Evolutionary conservation across 768 basidiomycete species (phyloP), one percentile per base, ranked within the genome.

Genomic region (Boletus reticuloceps): DNA sequence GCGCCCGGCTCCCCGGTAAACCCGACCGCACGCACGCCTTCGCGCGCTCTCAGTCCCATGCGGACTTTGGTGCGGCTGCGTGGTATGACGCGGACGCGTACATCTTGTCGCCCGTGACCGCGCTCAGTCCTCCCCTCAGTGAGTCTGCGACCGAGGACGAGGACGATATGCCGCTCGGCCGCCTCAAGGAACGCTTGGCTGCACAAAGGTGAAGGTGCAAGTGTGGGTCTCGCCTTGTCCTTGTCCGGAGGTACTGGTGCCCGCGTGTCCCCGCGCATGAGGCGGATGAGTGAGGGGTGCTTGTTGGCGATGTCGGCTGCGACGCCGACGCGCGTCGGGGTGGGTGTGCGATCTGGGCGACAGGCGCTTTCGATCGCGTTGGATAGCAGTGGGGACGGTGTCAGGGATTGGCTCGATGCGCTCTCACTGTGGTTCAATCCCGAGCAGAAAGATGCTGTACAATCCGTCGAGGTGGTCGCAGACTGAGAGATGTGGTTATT

Each of bases 231-330:
- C n/a, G 51, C 25, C 3, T 29, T 40, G 11, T 34, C 47, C 1
- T 12, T 47, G 2, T 27, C 47, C 17, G 17, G 41, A 7, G 46
- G 19, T 4, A 3, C n/a, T 6, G 50, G 25, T 1, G 17, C 5
- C 0, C 40, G 27, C 22, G 19, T 47, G 36, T 55, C 59, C 41
- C 57, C 58, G 3, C 29, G 46, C 3, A 42, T 49, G 16, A 47
- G 52, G n/a, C 54, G 55, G 31, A 58, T 54, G 58, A 66, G 64
- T 50, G 64, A 65, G 0, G 64, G 64, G 5, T 65, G 61, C 43
- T 34, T 65, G 38, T 41, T 63, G 25, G 56, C 56, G 5, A 37
- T 65, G 0, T 44, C 53, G 19, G 51, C 53, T 31, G 51, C 51
- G 10, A 65, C 64, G 3, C 64, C 64, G 42, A 63, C 64, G 17